Base-by-base conservation (phyloP, 2,329 filamentous ascomycete genomes). In the Fusarium decemcellulare region DNA sequence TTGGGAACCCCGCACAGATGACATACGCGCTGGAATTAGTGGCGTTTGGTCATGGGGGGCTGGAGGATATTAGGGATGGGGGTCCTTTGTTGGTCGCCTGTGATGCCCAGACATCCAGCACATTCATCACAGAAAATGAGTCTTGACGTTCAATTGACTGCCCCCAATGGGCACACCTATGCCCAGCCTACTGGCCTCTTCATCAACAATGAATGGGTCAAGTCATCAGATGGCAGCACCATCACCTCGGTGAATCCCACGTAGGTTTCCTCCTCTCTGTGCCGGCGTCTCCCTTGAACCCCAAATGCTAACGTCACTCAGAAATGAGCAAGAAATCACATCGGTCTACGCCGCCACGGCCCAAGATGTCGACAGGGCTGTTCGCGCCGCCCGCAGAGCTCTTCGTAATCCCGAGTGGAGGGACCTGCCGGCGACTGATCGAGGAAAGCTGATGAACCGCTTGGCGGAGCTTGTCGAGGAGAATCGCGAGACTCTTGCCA, bases 161-260 rank as follows among this genome's bases (percentile, higher is more conserved):
- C 79, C 10, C 79, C 79, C 11, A 94, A 94, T 79, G 91, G 91
- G 73, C 85, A 83, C 73, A 89, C 88, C 72, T 92, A 92, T 71
- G 83, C 80, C 32, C 89, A 92, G 77, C 90, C 90, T 10, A 88
- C 87, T 11, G 92, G 92, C 12, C 85, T 94, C 12, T 94, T 93
- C 80, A 93, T 94, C 81, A 92, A 93, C 82, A 93, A 93, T 65
- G 90, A 92, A 75, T 93, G 91, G 77, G 89, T 92, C 50, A 87
- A 64, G 87, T 87, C 78, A 81, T 87, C 56, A 83, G 87, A 68
- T 80, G 89, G 79, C 23, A 63, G 68, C 87, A 89, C 67, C 67
- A 87, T 93, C 56, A 82, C 85, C 8, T 86, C 85, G 18, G 88
- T 92, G 74, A 92, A 91, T 74, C 79, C 79, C n/a, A 77, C 75